A percentile compares a stretch with the other conserved stretches of the same genome.
Evolutionary conservation across 768 basidiomycete species (phyloP).

Genomic region (Russula griseocarnosa): DNA sequence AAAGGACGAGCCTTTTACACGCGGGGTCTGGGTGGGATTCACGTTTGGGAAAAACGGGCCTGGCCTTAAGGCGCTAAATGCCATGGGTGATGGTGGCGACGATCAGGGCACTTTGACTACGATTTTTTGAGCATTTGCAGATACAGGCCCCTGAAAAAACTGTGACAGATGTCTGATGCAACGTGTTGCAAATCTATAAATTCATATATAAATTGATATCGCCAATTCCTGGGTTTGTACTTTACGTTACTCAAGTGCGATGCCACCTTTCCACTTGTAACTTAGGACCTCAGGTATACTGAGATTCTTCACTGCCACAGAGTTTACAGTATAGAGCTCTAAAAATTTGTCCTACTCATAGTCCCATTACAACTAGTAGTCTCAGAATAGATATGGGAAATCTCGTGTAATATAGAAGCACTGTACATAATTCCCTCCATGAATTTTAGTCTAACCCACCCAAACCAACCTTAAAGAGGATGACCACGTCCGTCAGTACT

Average conservation of each 20-base stretch:
- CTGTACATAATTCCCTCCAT: constrained; percentile 7
- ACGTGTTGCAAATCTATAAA: not conserved
- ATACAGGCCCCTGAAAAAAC: not conserved
- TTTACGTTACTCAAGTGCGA: not conserved
- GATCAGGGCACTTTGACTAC: constrained; percentile 37
- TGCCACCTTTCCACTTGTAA: not conserved
- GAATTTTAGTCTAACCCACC: not conserved
- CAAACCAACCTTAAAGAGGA: not conserved
- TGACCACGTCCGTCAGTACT: not conserved
- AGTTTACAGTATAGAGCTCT: not conserved
- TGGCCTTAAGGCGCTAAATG: constrained; percentile 43
- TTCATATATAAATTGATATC: too few relatives aligned
- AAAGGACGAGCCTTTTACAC: constrained; percentile 65
- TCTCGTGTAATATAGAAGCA: not conserved
- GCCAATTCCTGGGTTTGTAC: not conserved
- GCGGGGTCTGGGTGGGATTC: constrained; percentile 90
- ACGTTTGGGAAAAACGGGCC: constrained; percentile 88
- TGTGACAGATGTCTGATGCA: constrained; percentile 9
- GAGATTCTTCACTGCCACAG: not conserved
- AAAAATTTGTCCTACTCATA: not conserved
- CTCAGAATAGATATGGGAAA: constrained; percentile 15
- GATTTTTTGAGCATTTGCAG: constrained; percentile 33
- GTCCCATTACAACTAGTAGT: constrained; percentile 5
- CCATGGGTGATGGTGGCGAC: constrained; percentile 29
- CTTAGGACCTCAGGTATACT: not conserved